These are phyloP conservation scores for Leccinum griseonigrum DNA, from an alignment of 1,284 basidiomycete species.

Conservation along the genomic window DNA sequence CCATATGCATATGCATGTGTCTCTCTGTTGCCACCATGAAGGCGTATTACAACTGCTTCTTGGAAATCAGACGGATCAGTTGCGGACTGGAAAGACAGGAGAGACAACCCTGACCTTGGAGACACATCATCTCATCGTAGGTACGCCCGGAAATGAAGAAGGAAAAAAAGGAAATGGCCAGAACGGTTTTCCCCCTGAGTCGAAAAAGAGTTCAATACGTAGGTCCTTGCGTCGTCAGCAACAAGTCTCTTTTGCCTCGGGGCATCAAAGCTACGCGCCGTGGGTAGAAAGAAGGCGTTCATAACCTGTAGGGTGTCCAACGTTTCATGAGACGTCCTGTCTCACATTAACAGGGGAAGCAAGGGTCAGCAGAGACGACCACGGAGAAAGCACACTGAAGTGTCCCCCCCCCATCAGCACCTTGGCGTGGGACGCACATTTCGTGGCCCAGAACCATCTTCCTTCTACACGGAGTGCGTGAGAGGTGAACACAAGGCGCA, in stretches of 20 bases:
- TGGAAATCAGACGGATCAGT: conserved; percentile 15
- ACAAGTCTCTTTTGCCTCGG: conserved; percentile 4
- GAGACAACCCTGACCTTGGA: conserved; percentile 15
- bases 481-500: conserved; percentile 9
- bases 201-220: conserved; percentile 7
- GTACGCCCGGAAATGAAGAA: conserved; percentile 28
- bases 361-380: neutral
- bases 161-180: conserved; percentile 3
- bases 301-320: conserved; percentile 6
- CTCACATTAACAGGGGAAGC: conserved; percentile 15
- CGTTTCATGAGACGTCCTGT: conserved; percentile 8
- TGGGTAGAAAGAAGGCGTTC: conserved; percentile 22
- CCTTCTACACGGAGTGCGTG: conserved; percentile 3
- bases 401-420: neutral
- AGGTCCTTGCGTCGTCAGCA: conserved; percentile 4
- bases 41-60: conserved; percentile 7
- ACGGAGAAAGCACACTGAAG: conserved; percentile 7
- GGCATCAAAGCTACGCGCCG: conserved; percentile 25
- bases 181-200: conserved; percentile 3
- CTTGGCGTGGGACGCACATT: conserved; percentile 4
- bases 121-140: conserved; percentile 13
- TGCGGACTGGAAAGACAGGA: conserved; percentile 16
- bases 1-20: conserved; percentile 6
- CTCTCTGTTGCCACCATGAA: conserved; percentile 18
- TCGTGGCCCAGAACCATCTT: neutral